Conservation (phyloP, 208 protist genomes). For the Giardia muris region DNA sequence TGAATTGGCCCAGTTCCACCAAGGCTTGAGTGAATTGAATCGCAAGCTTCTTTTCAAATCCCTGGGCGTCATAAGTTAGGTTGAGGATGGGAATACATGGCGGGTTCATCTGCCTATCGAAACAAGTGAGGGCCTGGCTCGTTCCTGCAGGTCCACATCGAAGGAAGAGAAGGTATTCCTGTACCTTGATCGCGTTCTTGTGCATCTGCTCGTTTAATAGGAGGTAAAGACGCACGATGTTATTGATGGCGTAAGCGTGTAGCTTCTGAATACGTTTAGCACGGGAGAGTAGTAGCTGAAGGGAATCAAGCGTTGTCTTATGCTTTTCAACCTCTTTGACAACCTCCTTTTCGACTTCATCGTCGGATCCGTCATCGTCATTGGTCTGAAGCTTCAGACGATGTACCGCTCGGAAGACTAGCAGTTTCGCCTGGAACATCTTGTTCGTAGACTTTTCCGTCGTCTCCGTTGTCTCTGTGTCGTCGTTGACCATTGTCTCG, state of each 20-base stretch:
- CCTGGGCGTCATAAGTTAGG: neutral
- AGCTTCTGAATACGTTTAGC: neutral
- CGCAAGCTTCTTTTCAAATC: neutral
- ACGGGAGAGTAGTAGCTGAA: too few species aligned
- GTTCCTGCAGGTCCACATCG: neutral
- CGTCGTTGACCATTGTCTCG: too few species aligned
- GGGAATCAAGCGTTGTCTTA: too few species aligned
- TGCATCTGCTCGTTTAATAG: neutral
- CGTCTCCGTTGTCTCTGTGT: too few species aligned
- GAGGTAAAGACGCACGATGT: neutral
- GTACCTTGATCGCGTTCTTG: neutral
- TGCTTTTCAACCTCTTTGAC: too few species aligned
- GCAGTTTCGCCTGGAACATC: too few species aligned
- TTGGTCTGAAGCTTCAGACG: too few species aligned
- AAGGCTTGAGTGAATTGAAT: neutral
- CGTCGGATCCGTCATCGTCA: too few species aligned
- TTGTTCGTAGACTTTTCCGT: too few species aligned
- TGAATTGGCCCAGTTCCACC: neutral
- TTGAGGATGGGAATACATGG: neutral
- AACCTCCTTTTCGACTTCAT: too few species aligned
- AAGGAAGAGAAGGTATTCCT: neutral
- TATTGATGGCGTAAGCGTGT: neutral
- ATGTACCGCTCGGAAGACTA: too few species aligned
- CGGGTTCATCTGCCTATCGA: neutral
- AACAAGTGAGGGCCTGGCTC: neutral